These are phyloP conservation scores for Hypoxylon rubiginosum DNA, from an alignment of 2,329 filamentous ascomycete genomes.

Conservation along the genomic window DNA sequence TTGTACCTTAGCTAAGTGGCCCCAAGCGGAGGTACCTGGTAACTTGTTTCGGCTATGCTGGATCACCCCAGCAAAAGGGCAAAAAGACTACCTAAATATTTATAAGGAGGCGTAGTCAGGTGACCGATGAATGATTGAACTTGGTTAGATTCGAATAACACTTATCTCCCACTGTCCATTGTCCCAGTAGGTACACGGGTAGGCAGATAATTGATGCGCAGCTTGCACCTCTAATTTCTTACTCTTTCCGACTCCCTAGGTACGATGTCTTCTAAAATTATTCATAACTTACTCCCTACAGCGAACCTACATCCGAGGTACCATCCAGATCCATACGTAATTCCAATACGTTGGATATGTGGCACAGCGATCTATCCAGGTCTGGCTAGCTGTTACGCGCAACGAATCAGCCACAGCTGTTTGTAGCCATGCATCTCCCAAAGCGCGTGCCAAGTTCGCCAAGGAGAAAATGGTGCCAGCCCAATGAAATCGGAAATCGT, in stretches of 20 bases:
- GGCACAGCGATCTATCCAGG: constrained; percentile 2
- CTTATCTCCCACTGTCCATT: not conserved
- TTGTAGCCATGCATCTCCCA: constrained; percentile 2
- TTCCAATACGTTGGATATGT: constrained; percentile 6
- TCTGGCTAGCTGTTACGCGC: not conserved
- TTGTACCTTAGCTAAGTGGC: not conserved
- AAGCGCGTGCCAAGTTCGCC: constrained; percentile 4
- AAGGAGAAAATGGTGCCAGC: constrained; percentile 4
- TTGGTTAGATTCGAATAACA: not conserved
- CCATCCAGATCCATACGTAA: not conserved
- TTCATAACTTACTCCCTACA: not conserved
- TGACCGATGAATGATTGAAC: not conserved
- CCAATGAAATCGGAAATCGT: constrained; percentile 3
- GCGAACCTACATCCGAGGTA: too few species aligned
- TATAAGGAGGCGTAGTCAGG: constrained; percentile 8
- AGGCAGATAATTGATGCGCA: not conserved
- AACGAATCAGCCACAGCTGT: constrained; percentile 7
- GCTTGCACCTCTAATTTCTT: not conserved
- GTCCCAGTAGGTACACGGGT: not conserved
- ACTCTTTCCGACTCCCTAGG: not conserved
- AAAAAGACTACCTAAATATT: not conserved
- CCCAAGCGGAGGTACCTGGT: constrained; percentile 1
- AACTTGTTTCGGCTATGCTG: constrained; percentile 28
- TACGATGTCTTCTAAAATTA: not conserved
- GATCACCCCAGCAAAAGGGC: not conserved